Evolutionary conservation across 352 stramenopile species (phyloP).

Genomic region (Globisporangium yorkense): DNA sequence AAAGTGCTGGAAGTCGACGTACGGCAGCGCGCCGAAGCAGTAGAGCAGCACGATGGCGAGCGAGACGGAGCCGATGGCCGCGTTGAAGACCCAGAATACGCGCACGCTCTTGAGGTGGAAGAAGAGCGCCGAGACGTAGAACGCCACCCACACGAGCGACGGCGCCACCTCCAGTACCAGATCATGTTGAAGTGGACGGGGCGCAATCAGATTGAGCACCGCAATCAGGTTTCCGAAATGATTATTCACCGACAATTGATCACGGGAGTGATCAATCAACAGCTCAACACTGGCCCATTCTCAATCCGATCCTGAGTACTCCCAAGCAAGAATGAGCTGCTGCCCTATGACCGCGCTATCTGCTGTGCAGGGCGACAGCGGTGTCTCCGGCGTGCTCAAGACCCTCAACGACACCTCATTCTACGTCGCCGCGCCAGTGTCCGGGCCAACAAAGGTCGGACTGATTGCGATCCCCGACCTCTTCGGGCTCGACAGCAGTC

Average conservation of each 20-base stretch:
- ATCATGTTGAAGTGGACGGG: too few species aligned
- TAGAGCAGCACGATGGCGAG: conserved; percentile 15
- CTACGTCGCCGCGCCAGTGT: conserved; percentile 25
- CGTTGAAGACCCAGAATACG: conserved; percentile 28
- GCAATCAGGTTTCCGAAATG: too few species aligned
- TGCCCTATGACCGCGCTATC: conserved; percentile 26
- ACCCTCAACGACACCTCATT: conserved; percentile 26
- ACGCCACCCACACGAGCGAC: conserved; percentile 16
- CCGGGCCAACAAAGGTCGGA: conserved; percentile 16
- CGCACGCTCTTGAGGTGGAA: conserved; percentile 17
- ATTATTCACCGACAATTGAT: too few species aligned
- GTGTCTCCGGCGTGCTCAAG: conserved; percentile 16
- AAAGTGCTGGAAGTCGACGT: conserved; percentile 2
- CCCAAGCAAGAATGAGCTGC: conserved; percentile 24
- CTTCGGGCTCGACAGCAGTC: conserved; percentile 41
- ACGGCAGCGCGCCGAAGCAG: conserved; percentile 13
- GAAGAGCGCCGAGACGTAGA: conserved; percentile 16
- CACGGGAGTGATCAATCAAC: too few species aligned
- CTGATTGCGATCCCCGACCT: conserved; percentile 43
- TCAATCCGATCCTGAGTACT: not conserved
- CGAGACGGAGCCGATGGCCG: conserved; percentile 6
- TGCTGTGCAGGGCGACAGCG: conserved; percentile 12
- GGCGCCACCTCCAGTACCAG: conserved; percentile 15
- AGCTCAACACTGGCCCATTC: not conserved
- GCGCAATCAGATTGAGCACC: too few species aligned